Evolutionary conservation across 2,329 filamentous ascomycete species (phyloP), one percentile per base, ranked within the genome.

Genomic region (Claviceps sp.): DNA sequence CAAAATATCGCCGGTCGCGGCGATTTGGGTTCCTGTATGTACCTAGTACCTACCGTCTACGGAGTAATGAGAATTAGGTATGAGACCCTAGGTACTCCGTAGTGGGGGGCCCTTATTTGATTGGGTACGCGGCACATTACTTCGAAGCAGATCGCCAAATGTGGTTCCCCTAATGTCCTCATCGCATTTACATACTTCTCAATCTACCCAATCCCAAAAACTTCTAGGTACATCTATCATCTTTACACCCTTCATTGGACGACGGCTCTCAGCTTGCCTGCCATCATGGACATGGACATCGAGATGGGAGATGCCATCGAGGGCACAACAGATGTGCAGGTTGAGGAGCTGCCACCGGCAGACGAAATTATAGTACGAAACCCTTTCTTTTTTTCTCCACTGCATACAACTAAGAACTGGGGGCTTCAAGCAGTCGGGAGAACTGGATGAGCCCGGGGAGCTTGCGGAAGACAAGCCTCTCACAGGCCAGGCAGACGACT

Each of bases 241-340:
- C 2, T n/a, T 26, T 8, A 26, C 26, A 30, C 14, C 14, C n/a
- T 9, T 7, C 4, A 34, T 18, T 18, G 5, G 30, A 13, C 11
- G 24, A 45, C 43, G 24, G 14, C 5, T 5, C 24, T 18, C 16
- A 30, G 43, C 40, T 26, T 46, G 26, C 11, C n/a, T 22, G 11
- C 6, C 24, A 43, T 47, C 50, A 82, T 87, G 82, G 84, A 89
- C 66, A 70, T 78, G 59, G 78, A 81, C 52, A 82, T 88, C 52
- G 84, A 87, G 57, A 86, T 88, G 81, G 84, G 82, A 60, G 72
- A 87, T 57, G 73, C 77, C 37, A 72, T 69, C 34, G 69, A 73
- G 40, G 65, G 54, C 54, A 55, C 54, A 24, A 59, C 60, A 41
- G 64, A 65, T 42, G 56, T 52, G n/a, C 60, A 58, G 22, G 48